Evolutionary conservation across 495 filamentous ascomycete species (phyloP).

Genomic region (Hyaloscypha hepaticicola): DNA sequence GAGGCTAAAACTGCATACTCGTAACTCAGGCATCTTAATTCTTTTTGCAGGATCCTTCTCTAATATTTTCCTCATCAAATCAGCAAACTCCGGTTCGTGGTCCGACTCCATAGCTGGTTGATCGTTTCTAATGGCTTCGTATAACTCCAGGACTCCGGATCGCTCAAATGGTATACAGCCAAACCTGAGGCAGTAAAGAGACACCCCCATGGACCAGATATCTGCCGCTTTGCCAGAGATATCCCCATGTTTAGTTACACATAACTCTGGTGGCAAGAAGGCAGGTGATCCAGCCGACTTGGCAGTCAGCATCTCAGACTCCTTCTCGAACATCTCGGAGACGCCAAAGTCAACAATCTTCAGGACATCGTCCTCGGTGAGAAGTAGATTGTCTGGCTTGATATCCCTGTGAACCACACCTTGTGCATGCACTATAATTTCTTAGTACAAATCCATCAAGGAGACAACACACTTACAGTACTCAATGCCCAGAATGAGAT

Average conservation of each 20-base stretch:
- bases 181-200: conserved; percentile 88
- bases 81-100: conserved; percentile 60
- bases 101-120: conserved; percentile 47
- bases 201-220: conserved; percentile 98
- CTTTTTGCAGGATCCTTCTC: conserved; percentile 77
- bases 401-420: conserved; percentile 96
- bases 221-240: conserved; percentile 88
- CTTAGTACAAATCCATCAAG: conserved; percentile 14
- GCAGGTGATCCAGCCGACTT: conserved; percentile 95
- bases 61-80: conserved; percentile 66
- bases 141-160: conserved; percentile 76
- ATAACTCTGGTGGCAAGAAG: conserved; percentile 92
- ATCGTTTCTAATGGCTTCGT: conserved; percentile 79
- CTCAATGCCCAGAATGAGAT: conserved; percentile 93
- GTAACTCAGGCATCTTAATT: conserved; percentile 76
- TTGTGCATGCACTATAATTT: conserved; percentile 71
- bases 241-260: conserved; percentile 82
- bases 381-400: conserved; percentile 93
- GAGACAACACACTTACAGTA: conserved; percentile 58
- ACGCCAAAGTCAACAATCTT: conserved; percentile 99
- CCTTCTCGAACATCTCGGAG: conserved; percentile 95
- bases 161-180: conserved; percentile 83
- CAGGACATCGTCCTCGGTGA: conserved; percentile 86
- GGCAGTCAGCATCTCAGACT: conserved; percentile 83
- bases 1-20: conserved; percentile 52